Base-by-base conservation (phyloP, 768 basidiomycete species). In the Rhodotorula diobovata region DNA sequence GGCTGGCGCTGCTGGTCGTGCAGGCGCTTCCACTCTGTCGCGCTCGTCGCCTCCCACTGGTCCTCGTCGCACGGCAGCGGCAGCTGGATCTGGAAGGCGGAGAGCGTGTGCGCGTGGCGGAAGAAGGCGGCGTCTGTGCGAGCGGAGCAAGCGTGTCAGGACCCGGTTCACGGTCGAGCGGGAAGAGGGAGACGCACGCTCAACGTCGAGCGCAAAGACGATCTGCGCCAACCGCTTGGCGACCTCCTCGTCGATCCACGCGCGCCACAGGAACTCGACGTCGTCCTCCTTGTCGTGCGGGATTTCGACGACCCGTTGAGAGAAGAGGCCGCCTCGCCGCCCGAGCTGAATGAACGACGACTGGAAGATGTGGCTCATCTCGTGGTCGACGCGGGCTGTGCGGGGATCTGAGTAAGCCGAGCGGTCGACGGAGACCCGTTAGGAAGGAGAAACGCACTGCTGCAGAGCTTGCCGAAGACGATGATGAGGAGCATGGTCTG, bases 61-160 rank as follows among this genome's bases (percentile, higher is more conserved):
- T 74, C 71, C 34, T 77, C 77, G 61, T 76, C 70, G 61, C 70
- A 74, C 1, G 77, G 77, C 6, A 77, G 64, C 10, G 61, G 67
- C 10, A 77, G 71, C 58, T 77, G 75, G 50, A 77, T 56, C 54
- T 77, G 77, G 65, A 77, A 77, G 21, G 77, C 77, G 18, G 77
- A 77, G 30, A 77, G 73, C 5, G 77, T 72, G 46, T 73, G 75
- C 11, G 72, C 80, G 83, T 95, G 35, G 88, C 90, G 79, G 82
- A 90, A 48, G 90, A 93, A 79, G 89, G 92, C n/a, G 90, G 92
- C 25, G 86, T 91, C 37, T 83, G 85, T 21, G 90, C 90, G 83
- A 90, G 60, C 85, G 88, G 71, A 91, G 89, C 34, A 59, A 25
- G 32, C 15, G 15, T 9, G 10, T 18, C 53, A 32, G 18, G 10